Evolutionary conservation across 2,329 filamentous ascomycete species (phyloP).

Genomic region (Fusarium falciforme): DNA sequence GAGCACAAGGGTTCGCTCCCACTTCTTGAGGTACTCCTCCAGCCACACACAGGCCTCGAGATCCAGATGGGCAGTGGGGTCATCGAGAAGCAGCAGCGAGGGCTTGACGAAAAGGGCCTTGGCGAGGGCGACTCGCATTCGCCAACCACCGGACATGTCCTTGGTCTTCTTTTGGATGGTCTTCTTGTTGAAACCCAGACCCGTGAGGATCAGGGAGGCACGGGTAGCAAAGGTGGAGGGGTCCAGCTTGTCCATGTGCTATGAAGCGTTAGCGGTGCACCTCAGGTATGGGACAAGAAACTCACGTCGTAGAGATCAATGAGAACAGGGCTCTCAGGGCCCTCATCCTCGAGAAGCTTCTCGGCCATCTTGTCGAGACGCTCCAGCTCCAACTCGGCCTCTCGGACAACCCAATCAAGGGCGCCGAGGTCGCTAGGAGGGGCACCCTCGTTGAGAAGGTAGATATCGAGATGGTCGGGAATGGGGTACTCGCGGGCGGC

Average conservation of each 20-base stretch:
- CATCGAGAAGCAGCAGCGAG: conserved; percentile 92
- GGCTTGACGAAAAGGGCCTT: conserved; percentile 99
- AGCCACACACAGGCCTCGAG: conserved; percentile 99
- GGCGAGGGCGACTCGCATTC: conserved; percentile 97
- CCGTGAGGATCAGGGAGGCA: conserved; percentile 95
- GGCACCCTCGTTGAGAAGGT: conserved; percentile 96
- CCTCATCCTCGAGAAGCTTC: conserved; percentile 89
- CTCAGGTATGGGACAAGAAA: conserved; percentile 19
- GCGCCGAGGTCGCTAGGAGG: conserved; percentile 89
- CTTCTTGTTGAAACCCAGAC: conserved; percentile 98
- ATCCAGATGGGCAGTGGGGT: conserved; percentile 99
- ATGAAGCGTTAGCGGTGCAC: conserved; percentile 32
- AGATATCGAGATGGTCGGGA: conserved; percentile 97
- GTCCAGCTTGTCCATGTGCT: conserved; percentile 99
- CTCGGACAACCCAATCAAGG: conserved; percentile 95
- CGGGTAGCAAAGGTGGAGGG: conserved; percentile 96
- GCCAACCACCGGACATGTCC: conserved; percentile 99
- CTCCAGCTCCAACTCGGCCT: conserved; percentile 93
- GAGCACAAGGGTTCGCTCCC: conserved; percentile 95
- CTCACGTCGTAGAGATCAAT: conserved; percentile 96
- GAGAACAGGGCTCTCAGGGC: conserved; percentile 88
- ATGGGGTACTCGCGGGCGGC: conserved; percentile 94
- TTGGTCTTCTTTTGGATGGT: conserved; percentile 99
- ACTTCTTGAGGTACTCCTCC: conserved; percentile 99
- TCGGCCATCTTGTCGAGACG: conserved; percentile 90